Evolutionary conservation across 140 eudicot genomes (phyloP).

Genomic region (Bidens hawaiensis): DNA sequence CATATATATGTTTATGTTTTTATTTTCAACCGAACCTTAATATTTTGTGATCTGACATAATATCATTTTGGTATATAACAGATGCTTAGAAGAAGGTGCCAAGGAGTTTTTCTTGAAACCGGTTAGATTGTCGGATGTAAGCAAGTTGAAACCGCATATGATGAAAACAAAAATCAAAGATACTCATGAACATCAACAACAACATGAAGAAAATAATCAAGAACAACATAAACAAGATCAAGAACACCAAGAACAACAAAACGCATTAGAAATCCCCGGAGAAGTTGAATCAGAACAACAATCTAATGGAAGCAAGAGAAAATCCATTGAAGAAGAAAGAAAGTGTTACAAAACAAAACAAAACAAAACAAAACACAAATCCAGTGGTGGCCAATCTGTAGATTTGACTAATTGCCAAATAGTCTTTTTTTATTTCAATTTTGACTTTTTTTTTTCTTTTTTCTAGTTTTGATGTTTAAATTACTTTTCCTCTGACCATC

Average conservation of each 20-base stretch:
- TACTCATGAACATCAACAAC: conserved; percentile 14
- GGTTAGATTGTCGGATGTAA: conserved; percentile 76
- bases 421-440: conserved; percentile 15
- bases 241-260: conserved; percentile 18
- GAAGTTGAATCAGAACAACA: conserved; percentile 34
- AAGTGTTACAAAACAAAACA: conserved; percentile 57
- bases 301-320: conserved; percentile 55
- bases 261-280: conserved; percentile 3
- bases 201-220: conserved; percentile 15
- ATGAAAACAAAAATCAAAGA: conserved; percentile 52
- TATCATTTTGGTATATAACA: conserved; percentile 18
- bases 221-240: conserved; percentile 17
- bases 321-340: conserved; percentile 60
- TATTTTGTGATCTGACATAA: not conserved
- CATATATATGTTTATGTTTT: not conserved
- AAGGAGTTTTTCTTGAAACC: conserved; percentile 90
- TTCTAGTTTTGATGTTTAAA: conserved; percentile 23
- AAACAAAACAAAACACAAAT: conserved; percentile 71
- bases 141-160: conserved; percentile 77
- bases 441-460: conserved; percentile 3
- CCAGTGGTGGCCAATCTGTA: conserved; percentile 51
- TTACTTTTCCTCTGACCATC: conserved; percentile 19
- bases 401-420: conserved; percentile 34
- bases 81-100: conserved; percentile 97
- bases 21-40: not conserved